Conservation (phyloP, 805 yeast species). For the Spathaspora boniae region DNA sequence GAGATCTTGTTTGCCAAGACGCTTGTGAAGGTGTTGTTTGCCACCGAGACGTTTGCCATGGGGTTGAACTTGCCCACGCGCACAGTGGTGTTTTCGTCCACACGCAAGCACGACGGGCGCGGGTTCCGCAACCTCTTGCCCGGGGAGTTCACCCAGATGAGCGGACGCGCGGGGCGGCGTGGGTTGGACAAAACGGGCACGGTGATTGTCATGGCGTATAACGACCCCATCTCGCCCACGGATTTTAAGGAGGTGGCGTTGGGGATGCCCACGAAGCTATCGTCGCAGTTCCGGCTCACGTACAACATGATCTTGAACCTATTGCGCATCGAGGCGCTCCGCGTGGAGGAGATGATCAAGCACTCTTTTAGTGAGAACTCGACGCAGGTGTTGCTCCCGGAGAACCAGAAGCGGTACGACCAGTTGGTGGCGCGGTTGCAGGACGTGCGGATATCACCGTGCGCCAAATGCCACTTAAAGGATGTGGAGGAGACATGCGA, state of each 20-base stretch:
- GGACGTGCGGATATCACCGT: constrained; percentile 29
- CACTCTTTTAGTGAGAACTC: constrained; percentile 92
- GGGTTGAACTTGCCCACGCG: constrained; percentile 95
- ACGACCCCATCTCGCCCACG: constrained; percentile 52
- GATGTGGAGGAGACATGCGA: constrained; percentile 47
- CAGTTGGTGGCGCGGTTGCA: constrained; percentile 47
- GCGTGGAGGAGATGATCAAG: constrained; percentile 98
- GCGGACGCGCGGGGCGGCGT: constrained; percentile 98
- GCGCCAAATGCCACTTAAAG: constrained; percentile 33
- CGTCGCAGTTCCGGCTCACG: constrained; percentile 90
- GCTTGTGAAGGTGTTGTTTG: constrained; percentile 84
- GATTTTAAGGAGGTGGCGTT: constrained; percentile 77
- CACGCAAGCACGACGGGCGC: constrained; percentile 88
- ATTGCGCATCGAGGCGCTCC: constrained; percentile 86
- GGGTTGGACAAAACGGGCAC: constrained; percentile 94
- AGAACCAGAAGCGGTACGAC: constrained; percentile 67
- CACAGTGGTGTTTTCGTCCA: constrained; percentile 86
- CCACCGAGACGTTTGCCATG: constrained; percentile 99
- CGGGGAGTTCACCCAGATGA: constrained; percentile 98
- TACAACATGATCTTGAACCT: constrained; percentile 93
- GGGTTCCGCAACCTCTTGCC: constrained; percentile 79
- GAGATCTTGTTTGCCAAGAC: constrained; percentile 88
- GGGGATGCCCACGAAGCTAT: constrained; percentile 86
- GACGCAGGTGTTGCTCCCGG: constrained; percentile 80
- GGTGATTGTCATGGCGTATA: constrained; percentile 86